Conservation (phyloP, 2,329 filamentous ascomycete genomes). For the Colletotrichum spinosum region DNA sequence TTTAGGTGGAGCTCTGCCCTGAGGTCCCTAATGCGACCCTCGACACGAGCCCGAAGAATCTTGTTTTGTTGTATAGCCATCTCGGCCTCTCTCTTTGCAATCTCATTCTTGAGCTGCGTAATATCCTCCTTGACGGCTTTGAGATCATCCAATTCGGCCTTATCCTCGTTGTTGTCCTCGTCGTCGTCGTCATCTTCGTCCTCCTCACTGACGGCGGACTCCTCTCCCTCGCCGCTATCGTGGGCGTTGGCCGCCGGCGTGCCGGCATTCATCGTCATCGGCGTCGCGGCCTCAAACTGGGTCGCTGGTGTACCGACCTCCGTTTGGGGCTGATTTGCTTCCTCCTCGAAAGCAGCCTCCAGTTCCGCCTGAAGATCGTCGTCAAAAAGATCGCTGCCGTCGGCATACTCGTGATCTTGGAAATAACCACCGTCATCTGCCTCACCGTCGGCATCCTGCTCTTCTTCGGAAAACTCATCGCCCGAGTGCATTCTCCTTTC, state of each 20-base stretch:
- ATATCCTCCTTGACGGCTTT: slow-evolving; percentile 68
- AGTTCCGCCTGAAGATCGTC: slow-evolving; percentile 66
- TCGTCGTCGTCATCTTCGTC: slow-evolving; percentile 65
- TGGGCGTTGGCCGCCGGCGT: slow-evolving; percentile 58
- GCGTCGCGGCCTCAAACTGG: slow-evolving; percentile 57
- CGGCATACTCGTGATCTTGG: slow-evolving; percentile 43
- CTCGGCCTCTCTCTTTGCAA: slow-evolving; percentile 58
- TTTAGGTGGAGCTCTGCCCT: slow-evolving; percentile 59
- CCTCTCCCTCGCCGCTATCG: slow-evolving; percentile 58
- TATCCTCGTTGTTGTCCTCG: slow-evolving; percentile 66
- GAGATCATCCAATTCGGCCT: slow-evolving; percentile 61
- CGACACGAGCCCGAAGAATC: slow-evolving; percentile 63
- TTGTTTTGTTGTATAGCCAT: slow-evolving; percentile 56
- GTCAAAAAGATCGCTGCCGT: slow-evolving; percentile 50
- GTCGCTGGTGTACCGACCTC: slow-evolving; percentile 57
- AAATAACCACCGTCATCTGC: slow-evolving; percentile 58
- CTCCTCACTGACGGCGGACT: slow-evolving; percentile 57
- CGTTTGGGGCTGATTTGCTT: slow-evolving; percentile 52
- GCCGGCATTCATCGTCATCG: slow-evolving; percentile 54
- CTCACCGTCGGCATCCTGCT: slow-evolving; percentile 61
- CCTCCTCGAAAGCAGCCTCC: slow-evolving; percentile 63
- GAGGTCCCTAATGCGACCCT: slow-evolving; percentile 61
- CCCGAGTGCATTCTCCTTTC: slow-evolving; percentile 51
- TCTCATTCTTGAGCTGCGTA: slow-evolving; percentile 62
- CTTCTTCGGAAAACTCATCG: slow-evolving; percentile 70